phyloP scores from a whole-genome alignment of 225 moss, liverwort and hornwort genomes.

The Pseudoscleropodium purum region DNA sequence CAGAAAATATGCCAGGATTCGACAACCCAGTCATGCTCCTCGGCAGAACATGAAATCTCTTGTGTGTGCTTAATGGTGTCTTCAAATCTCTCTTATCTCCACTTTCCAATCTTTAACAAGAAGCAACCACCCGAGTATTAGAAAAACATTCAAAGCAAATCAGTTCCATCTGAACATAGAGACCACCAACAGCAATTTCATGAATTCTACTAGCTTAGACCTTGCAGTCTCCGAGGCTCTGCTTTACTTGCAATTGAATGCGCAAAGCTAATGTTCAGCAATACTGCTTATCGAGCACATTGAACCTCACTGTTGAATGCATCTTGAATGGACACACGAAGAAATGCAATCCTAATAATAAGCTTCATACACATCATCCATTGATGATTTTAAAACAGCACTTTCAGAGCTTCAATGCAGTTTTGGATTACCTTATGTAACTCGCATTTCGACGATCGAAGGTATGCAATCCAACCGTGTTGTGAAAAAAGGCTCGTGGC shows the following conservation, averaged over 20 bases:
- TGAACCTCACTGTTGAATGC: background rate
- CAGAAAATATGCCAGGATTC: slow-evolving; percentile 22
- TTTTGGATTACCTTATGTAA: slow-evolving; percentile 5
- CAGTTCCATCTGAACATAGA: background rate
- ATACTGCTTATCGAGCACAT: background rate
- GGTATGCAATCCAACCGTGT: slow-evolving; percentile 11
- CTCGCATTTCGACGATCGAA: slow-evolving; percentile 40
- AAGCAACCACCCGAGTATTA: background rate
- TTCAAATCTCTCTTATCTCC: slow-evolving; percentile 17
- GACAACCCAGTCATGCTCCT: slow-evolving; percentile 1
- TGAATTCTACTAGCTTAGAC: too few relatives aligned
- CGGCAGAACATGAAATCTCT: slow-evolving; percentile 11
- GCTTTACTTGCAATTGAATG: background rate
- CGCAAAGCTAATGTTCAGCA: background rate
- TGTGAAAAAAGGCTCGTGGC: slow-evolving; percentile 10
- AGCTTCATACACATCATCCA: too few relatives aligned
- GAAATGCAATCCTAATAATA: background rate
- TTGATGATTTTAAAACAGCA: too few relatives aligned
- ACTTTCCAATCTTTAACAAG: slow-evolving; percentile 7
- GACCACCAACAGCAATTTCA: background rate
- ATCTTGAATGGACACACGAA: background rate
- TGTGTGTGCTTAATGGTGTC: slow-evolving; percentile 15
- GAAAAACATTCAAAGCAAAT: background rate
- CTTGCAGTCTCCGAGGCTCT: background rate
- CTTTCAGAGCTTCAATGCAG: background rate